A percentile compares a stretch with the other conserved stretches of the same genome.
Evolutionary conservation across 2,329 filamentous ascomycete genomes (phyloP).

Genomic region (Orbilia javanica): DNA sequence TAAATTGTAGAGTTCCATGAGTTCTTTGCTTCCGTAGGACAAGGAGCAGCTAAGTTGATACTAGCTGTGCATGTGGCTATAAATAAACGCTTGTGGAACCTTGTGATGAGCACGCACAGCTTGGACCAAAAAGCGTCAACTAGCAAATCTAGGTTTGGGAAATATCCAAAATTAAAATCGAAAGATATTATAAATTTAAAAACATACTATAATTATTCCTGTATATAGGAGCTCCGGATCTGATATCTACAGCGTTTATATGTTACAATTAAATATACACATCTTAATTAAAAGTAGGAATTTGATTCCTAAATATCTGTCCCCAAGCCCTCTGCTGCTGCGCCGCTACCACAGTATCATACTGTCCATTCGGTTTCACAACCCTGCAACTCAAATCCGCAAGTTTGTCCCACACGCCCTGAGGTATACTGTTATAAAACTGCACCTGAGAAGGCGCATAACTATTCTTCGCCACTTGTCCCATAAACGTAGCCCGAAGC

Average conservation of each 20-base stretch:
- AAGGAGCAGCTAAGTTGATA: too few species aligned
- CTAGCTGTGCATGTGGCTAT: too few species aligned
- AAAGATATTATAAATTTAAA: too few species aligned
- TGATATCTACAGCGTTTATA: not conserved
- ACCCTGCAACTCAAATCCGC: slow-evolving; percentile 33
- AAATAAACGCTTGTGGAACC: too few species aligned
- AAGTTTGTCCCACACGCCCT: slow-evolving; percentile 26
- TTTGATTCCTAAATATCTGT: slow-evolving; percentile 29
- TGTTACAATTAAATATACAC: not conserved
- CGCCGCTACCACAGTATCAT: slow-evolving; percentile 16
- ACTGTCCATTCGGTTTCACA: slow-evolving; percentile 26
- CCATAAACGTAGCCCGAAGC: slow-evolving; percentile 1
- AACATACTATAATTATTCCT: not conserved
- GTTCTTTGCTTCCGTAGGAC: too few species aligned
- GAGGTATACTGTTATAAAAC: slow-evolving; percentile 42
- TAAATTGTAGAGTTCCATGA: too few species aligned
- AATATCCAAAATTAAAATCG: too few species aligned
- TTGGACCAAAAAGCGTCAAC: too few species aligned
- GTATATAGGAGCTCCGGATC: not conserved
- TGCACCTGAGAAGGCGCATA: slow-evolving; percentile 30
- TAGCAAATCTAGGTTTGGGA: too few species aligned
- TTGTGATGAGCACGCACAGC: too few species aligned
- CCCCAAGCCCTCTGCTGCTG: slow-evolving; percentile 27
- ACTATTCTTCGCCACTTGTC: not conserved
- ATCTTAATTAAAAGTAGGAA: slow-evolving; percentile 29